A percentile compares a stretch with the other conserved stretches of the same genome.
phyloP scores from a whole-genome alignment of 805 yeast species.

The Nematodospora valgi region DNA sequence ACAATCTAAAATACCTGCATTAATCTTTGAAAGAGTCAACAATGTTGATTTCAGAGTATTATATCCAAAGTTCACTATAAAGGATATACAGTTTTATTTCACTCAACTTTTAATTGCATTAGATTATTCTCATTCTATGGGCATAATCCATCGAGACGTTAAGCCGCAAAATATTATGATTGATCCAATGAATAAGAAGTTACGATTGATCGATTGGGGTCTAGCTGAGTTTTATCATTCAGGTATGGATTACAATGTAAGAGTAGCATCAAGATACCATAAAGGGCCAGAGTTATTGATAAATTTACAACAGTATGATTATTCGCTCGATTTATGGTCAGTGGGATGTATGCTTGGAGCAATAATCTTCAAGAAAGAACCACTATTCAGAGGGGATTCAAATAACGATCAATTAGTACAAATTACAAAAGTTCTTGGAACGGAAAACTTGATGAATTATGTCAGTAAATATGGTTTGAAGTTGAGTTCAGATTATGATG shows the following conservation, averaged over 20 bases:
- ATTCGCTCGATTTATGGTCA: conserved; percentile 90
- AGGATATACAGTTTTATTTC: conserved; percentile 81
- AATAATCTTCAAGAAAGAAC: conserved; percentile 84
- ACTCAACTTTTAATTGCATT: conserved; percentile 77
- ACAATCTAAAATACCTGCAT: conserved; percentile 77
- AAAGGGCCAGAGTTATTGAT: conserved; percentile 92
- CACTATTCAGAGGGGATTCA: conserved; percentile 87
- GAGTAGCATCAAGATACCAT: conserved; percentile 90
- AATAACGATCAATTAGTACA: conserved; percentile 90
- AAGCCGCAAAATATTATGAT: conserved; percentile 97
- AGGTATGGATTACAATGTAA: conserved; percentile 83
- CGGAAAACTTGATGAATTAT: conserved; percentile 71
- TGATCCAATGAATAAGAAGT: conserved; percentile 66
- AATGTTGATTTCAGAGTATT: conserved; percentile 79
- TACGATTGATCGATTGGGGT: conserved; percentile 93
- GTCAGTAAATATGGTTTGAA: conserved; percentile 66
- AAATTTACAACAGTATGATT: conserved; percentile 84
- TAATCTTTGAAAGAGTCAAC: conserved; percentile 79
- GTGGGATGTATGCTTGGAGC: conserved; percentile 92
- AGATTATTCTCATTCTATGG: conserved; percentile 90
- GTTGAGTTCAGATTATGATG: conserved; percentile 73
- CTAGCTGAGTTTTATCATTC: conserved; percentile 91
- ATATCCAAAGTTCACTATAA: conserved; percentile 72
- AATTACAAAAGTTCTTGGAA: conserved; percentile 83
- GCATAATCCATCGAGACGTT: conserved; percentile 93